Conservation (phyloP, 495 filamentous ascomycete species). For the Schizothecium vesticola region DNA sequence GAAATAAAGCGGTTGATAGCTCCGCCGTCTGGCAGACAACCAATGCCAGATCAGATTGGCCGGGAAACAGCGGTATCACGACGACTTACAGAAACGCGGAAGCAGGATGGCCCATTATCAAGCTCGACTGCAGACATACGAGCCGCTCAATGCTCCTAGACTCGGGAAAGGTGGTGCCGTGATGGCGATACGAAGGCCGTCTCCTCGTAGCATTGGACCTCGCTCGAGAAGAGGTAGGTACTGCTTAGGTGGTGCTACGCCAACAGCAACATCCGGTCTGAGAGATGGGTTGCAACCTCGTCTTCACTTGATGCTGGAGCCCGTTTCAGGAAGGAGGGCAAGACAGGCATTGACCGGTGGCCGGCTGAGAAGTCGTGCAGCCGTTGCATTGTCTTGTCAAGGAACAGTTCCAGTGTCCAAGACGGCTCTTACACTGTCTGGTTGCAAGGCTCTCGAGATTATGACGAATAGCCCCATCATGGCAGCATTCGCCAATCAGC, state of each 20-base stretch:
- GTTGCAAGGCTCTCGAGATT: not conserved
- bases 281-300: not conserved
- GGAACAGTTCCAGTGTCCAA: not conserved
- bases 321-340: not conserved
- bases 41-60: not conserved
- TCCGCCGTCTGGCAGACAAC: not conserved
- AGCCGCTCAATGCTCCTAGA: not conserved
- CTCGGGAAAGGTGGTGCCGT: not conserved
- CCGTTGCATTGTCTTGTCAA: not conserved
- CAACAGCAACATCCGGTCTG: not conserved
- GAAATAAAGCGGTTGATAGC: not conserved
- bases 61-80: not conserved
- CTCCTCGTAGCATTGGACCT: not conserved
- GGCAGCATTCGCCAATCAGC: not conserved
- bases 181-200: not conserved
- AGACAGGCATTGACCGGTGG: not conserved
- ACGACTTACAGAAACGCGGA: not conserved
- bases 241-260: not conserved
- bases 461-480: not conserved
- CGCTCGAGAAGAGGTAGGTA: not conserved
- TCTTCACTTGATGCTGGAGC: not conserved
- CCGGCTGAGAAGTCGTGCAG: not conserved
- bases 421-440: not conserved
- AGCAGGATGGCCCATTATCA: not conserved
- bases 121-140: not conserved